Evolutionary conservation across 768 basidiomycete species (phyloP).

Genomic region (Lactifluus pinguis): DNA sequence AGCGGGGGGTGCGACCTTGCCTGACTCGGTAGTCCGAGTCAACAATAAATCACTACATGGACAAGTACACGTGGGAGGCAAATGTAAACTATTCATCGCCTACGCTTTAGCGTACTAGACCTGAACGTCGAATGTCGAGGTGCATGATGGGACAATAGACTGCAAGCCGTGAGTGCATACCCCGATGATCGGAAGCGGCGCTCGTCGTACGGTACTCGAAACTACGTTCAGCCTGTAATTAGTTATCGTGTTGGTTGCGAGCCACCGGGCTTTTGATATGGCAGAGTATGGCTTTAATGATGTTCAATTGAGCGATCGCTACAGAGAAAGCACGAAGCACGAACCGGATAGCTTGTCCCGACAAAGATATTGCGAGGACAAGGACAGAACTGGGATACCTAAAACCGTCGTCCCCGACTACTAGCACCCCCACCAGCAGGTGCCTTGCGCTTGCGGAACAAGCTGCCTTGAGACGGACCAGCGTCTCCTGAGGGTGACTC

Average conservation of each 20-base stretch:
- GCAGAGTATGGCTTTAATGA: neutral
- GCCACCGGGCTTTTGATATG: neutral
- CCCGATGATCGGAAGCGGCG: neutral
- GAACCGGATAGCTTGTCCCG: neutral
- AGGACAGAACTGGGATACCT: neutral
- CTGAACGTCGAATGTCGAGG: neutral
- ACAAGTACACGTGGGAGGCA: neutral
- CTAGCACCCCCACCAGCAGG: constrained; percentile 10
- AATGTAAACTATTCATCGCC: neutral
- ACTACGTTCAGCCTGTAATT: neutral
- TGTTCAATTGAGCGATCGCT: neutral
- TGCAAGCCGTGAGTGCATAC: neutral
- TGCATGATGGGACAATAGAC: neutral
- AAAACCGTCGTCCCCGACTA: constrained; percentile 15
- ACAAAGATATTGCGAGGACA: neutral
- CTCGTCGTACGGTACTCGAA: neutral
- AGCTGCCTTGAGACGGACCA: constrained; percentile 1
- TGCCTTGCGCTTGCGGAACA: constrained; percentile 18
- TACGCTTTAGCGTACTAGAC: neutral
- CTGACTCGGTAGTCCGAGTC: neutral
- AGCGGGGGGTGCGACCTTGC: neutral
- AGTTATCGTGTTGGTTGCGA: neutral
- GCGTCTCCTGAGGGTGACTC: neutral
- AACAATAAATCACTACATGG: neutral
- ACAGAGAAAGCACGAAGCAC: neutral